Evolutionary conservation across 768 basidiomycete genomes (phyloP).

Genomic region (Daedaleopsis nitida): DNA sequence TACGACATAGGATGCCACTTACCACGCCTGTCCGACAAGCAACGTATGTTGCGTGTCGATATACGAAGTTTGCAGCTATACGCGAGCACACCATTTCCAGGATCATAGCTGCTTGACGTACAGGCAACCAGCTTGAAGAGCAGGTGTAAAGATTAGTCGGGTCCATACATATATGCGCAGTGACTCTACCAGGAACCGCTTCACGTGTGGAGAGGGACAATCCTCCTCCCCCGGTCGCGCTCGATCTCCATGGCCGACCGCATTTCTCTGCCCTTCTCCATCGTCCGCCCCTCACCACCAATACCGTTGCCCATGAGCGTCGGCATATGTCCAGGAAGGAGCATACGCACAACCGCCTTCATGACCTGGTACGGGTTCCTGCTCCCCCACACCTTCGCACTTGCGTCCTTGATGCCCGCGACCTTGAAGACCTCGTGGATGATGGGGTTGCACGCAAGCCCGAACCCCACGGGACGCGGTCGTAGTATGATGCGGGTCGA

Average conservation of each 20-base stretch:
- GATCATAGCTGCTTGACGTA: neutral
- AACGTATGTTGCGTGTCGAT: too few relatives aligned
- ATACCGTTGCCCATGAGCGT: constrained; percentile 81
- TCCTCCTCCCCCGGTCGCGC: constrained; percentile 78
- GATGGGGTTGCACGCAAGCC: constrained; percentile 84
- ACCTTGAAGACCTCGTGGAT: constrained; percentile 90
- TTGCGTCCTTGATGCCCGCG: constrained; percentile 93
- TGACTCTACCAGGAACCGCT: constrained; percentile 8
- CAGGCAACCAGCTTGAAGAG: neutral
- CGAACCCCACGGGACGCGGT: constrained; percentile 87
- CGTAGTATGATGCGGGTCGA: constrained; percentile 80
- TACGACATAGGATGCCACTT: too few relatives aligned
- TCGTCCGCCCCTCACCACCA: constrained; percentile 68
- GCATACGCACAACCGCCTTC: constrained; percentile 79
- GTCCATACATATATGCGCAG: neutral
- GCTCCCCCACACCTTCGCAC: constrained; percentile 94
- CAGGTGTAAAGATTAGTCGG: neutral
- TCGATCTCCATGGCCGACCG: constrained; percentile 70
- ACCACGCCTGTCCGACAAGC: too few relatives aligned
- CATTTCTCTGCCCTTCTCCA: constrained; percentile 78
- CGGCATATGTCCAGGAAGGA: constrained; percentile 84
- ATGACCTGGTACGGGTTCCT: constrained; percentile 84
- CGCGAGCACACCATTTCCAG: neutral
- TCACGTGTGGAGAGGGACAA: constrained; percentile 54
- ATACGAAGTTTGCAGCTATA: too few relatives aligned